Evolutionary conservation across 2,329 filamentous ascomycete species (phyloP).

Genomic region (Coniochaeta sp.): DNA sequence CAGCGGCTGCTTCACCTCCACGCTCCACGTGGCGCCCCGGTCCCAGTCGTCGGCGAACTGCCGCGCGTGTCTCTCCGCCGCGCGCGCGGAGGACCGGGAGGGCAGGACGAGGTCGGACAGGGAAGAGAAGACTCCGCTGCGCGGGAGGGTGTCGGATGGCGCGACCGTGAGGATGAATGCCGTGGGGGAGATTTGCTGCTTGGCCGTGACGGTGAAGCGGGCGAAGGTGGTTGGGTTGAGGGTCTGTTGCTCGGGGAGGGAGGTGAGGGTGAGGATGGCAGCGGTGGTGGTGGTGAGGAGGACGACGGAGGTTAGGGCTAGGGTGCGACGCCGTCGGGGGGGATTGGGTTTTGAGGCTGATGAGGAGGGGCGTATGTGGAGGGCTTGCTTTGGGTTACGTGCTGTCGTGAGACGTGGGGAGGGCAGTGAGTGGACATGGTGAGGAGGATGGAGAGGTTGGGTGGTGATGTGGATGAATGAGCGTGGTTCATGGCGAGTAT

Average conservation of each 20-base stretch:
- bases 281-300: background rate
- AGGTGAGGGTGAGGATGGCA: background rate
- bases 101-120: slow-evolving; percentile 8
- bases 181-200: slow-evolving; percentile 57
- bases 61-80: background rate
- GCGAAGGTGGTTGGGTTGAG: slow-evolving; percentile 57
- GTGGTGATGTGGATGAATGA: background rate
- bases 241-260: background rate
- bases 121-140: background rate
- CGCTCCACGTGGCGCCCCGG: slow-evolving; percentile 51
- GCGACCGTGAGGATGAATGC: slow-evolving; percentile 62
- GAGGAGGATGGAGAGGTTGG: background rate
- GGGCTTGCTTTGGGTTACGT: background rate
- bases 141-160: slow-evolving; percentile 20
- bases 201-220: slow-evolving; percentile 56
- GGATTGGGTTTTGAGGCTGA: background rate
- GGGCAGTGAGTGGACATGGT: background rate
- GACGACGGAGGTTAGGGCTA: background rate
- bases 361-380: background rate
- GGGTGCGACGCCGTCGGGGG: background rate
- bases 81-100: slow-evolving; percentile 17
- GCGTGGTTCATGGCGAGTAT: background rate
- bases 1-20: slow-evolving; percentile 91
- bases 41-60: background rate
- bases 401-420: background rate